Evolutionary conservation across 305 asterid species (phyloP), one percentile per base, ranked within the genome.

Genomic region (Fraxinus platypoda): DNA sequence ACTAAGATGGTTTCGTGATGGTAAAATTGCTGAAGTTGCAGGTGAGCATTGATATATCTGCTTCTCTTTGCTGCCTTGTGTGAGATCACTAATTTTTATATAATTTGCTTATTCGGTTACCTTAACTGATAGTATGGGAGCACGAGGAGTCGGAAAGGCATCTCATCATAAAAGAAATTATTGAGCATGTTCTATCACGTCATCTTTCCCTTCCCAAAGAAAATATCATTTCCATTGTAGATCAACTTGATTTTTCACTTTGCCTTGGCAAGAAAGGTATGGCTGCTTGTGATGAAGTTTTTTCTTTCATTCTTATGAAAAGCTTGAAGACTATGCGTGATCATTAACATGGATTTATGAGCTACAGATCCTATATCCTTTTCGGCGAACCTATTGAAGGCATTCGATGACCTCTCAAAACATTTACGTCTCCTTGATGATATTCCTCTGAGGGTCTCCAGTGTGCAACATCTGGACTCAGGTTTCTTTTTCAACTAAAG

Each of bases 181-280:
- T 88, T 8, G 96, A 91, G 88, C 91, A 93, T 87, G 90, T 93
- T 91, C 88, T 97, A 68, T 84, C 88, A 77, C 92, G 95, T 52
- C 99, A 97, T 88, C 93, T 97, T 30, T 90, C 93, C 88, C 93
- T 97, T 82, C 90, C 96, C 31, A 88, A 87, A 84, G 91, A 90
- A 87, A 91, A 89, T 78, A 84, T 97, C 30, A 19, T 82, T 78
- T 84, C 93, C 30, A 76, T 90, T 70, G 98, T 87, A 33, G 97
- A 95, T 87, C 98, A 97, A 86, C 99, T 97, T 87, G 99, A 97
- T 83, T 97, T 97, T 87, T 91, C 94, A 78, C 94, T 97, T 80
- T 83, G 81, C 81, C 90, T 81, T 75, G 93, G 91, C 77, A 88
- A 90, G 81, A 84, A 33, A 88, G 99, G 99, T 92, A 91, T 66